Conservation (phyloP, 108 stramenopile species). For the Cylindrotheca fusiformis region DNA sequence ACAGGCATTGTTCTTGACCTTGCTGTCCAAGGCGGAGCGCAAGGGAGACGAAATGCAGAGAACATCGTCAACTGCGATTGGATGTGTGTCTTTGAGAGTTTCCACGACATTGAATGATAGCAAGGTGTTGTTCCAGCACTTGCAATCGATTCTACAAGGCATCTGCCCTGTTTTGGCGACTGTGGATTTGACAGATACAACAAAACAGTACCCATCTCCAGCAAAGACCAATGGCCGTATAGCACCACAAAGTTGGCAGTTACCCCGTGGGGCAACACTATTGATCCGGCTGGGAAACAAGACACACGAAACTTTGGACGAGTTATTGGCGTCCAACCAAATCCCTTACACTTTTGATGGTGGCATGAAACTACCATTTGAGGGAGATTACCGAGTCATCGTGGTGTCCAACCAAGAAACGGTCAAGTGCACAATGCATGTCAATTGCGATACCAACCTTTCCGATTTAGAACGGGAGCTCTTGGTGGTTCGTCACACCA, state of each 20-base stretch:
- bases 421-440: conserved; percentile 1
- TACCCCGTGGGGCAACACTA: conserved; percentile 41
- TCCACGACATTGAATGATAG: conserved; percentile 11
- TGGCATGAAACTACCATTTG: conserved; percentile 44
- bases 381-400: conserved; percentile 53
- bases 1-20: conserved; percentile 18
- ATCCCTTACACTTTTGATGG: conserved; percentile 51
- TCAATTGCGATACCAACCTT: background rate
- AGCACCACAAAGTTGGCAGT: conserved; percentile 34
- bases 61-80: conserved; percentile 25
- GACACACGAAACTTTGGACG: background rate
- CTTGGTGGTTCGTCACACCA: background rate
- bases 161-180: conserved; percentile 32
- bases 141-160: conserved; percentile 31
- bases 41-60: conserved; percentile 7
- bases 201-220: conserved; percentile 8
- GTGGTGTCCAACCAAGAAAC: conserved; percentile 26
- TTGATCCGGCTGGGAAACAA: conserved; percentile 19
- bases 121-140: conserved; percentile 5
- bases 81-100: conserved; percentile 49
- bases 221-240: conserved; percentile 34
- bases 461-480: background rate
- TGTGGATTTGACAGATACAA: conserved; percentile 12
- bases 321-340: conserved; percentile 27
- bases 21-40: conserved; percentile 35